Evolutionary conservation across 305 asterid genomes (phyloP), one percentile per base, ranked within the genome.

Genomic region (Stenogyne calaminthoides): DNA sequence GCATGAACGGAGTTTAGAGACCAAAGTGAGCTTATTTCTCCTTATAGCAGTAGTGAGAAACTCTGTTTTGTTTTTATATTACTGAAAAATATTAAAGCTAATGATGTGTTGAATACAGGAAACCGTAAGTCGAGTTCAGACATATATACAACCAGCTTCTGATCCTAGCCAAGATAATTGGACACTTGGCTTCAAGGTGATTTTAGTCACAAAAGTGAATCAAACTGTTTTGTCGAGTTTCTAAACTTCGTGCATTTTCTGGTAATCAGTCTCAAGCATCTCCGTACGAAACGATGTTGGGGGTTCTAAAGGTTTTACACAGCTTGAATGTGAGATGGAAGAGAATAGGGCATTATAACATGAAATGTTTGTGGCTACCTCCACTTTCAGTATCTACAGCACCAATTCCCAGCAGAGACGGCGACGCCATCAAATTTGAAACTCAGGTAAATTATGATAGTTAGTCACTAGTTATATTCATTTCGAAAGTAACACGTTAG

Each of bases 111-210:
- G 37, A 56, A 66, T 63, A 39, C 80, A 83, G 84, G 85, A 69
- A 70, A 12, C 32, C 66, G 11, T 54, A 0, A 80, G 81, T 69
- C 65, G 60, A 55, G 66, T 42, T 18, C 80, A 77, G 62, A 66
- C 81, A 25, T 57, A 59, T 19, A 72, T 72, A 47, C 79, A 78
- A 54, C 64, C 87, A 51, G 80, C 56, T 67, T 59, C 78, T 70
- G 29, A 18, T 52, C 71, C 72, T 6, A 75, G 37, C 11, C 79
- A 78, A 71, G 79, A 59, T 9, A 84, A 75, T 65, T 88, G 94
- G 94, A 76, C 84, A 16, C 87, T 88, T 72, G 94, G 94, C 34
- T 81, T 88, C 76, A 84, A 80, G 89, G 94, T 84, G 62, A 61
- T 25, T 20, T 49, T 52, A 62, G 47, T 46, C 57, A 3, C 52